Evolutionary conservation across 768 basidiomycete genomes (phyloP).

Genomic region (Tylopilus felleus): DNA sequence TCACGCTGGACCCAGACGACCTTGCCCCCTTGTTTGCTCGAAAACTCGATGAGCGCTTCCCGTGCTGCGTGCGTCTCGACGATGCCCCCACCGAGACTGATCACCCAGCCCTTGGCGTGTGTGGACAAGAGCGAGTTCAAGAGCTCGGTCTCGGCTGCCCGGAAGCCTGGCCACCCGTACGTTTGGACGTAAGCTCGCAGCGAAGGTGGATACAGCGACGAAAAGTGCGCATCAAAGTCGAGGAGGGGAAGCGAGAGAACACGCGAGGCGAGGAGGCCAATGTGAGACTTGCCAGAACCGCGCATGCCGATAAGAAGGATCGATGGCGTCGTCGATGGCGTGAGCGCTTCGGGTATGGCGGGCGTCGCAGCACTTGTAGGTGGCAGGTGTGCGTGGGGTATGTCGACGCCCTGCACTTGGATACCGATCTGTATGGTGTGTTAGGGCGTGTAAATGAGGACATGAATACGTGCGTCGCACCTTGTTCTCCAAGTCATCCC

Average conservation of each 20-base stretch:
- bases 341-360: slow-evolving; percentile 4
- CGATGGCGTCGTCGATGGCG: slow-evolving; percentile 44
- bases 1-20: slow-evolving; percentile 86
- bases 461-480: slow-evolving; percentile 35
- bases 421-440: slow-evolving; percentile 70
- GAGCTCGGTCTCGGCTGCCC: slow-evolving; percentile 68
- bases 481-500: slow-evolving; percentile 97
- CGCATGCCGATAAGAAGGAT: slow-evolving; percentile 93
- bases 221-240: slow-evolving; percentile 85
- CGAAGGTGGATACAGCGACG: slow-evolving; percentile 53
- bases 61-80: slow-evolving; percentile 82
- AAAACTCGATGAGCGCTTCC: slow-evolving; percentile 65
- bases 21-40: slow-evolving; percentile 49
- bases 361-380: slow-evolving; percentile 45
- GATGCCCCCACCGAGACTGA: slow-evolving; percentile 93
- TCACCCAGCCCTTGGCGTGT: slow-evolving; percentile 58
- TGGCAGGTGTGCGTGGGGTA: slow-evolving; percentile 36
- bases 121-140: slow-evolving; percentile 63
- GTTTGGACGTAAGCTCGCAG: slow-evolving; percentile 77
- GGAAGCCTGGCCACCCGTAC: slow-evolving; percentile 89
- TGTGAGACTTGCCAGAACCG: slow-evolving; percentile 90
- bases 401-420: slow-evolving; percentile 79
- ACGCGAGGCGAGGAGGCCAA: slow-evolving; percentile 74
- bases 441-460: background rate
- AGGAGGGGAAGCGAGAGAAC: slow-evolving; percentile 70